Evolutionary conservation across 2,329 filamentous ascomycete species (phyloP).

Genomic region (Botrytis cinerea): DNA sequence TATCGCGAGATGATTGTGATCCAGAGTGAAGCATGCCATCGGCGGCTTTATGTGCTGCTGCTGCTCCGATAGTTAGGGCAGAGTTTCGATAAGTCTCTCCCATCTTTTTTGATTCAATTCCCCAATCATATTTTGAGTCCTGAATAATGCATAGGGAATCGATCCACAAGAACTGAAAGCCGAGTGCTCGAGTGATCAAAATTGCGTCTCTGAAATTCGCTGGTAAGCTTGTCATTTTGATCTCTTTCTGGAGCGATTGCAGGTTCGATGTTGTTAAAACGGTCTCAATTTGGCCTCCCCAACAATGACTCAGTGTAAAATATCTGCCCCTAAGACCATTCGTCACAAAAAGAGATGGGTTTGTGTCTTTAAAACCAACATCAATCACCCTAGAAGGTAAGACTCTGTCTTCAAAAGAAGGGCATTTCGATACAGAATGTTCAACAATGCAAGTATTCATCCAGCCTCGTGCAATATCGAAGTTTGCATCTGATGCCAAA

Average conservation of each 20-base stretch:
- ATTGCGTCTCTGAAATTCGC: neutral
- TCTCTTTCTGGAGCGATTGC: neutral
- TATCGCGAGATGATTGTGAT: rapidly evolving
- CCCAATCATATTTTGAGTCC: neutral
- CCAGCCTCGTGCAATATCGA: neutral
- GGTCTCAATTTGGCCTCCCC: neutral
- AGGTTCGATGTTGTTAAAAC: neutral
- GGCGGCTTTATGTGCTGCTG: neutral
- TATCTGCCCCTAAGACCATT: neutral
- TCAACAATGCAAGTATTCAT: neutral
- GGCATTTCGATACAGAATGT: neutral
- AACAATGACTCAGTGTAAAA: neutral
- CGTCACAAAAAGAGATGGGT: neutral
- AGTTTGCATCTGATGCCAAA: neutral
- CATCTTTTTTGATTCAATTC: neutral
- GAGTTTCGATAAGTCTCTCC: neutral
- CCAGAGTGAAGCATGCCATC: neutral
- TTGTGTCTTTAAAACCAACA: neutral
- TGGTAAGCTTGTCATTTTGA: neutral
- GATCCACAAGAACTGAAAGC: neutral
- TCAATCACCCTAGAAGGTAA: neutral
- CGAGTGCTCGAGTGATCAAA: neutral
- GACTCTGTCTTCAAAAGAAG: neutral
- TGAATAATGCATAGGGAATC: neutral
- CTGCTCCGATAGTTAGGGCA: neutral